Evolutionary conservation across 257 asterid genomes (phyloP).

Genomic region (Rubia yunnanensis): DNA sequence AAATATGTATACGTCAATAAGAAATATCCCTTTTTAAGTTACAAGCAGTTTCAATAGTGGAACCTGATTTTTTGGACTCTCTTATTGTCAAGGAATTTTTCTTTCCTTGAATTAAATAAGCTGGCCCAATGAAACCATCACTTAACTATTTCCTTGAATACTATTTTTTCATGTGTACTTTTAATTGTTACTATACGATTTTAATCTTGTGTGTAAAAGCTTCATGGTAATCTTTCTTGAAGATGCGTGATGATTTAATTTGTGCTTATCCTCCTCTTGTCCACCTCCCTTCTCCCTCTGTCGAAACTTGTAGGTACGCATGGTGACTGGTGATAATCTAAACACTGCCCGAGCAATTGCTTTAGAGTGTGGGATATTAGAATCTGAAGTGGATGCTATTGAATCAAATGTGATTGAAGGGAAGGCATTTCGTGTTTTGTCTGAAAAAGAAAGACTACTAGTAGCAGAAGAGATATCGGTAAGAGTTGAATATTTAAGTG

Average conservation of each 20-base stretch:
- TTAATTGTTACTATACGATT: neutral
- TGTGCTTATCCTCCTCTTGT: neutral
- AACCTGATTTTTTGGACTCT: neutral
- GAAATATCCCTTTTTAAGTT: neutral
- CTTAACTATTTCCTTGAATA: no score
- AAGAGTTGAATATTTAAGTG: constrained; percentile 22
- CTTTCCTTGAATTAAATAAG: neutral
- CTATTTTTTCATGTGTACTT: no score
- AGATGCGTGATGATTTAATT: neutral
- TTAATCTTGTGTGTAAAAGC: neutral
- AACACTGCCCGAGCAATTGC: constrained; percentile 95
- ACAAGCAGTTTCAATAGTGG: neutral
- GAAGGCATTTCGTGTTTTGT: constrained; percentile 54
- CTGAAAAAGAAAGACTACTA: constrained; percentile 50
- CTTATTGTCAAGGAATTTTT: neutral
- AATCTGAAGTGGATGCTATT: constrained; percentile 58
- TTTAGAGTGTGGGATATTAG: constrained; percentile 85
- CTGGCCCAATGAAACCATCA: neutral
- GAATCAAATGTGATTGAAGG: constrained; percentile 94
- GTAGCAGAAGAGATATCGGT: constrained; percentile 87
- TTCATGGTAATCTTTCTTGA: no score
- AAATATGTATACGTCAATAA: no score
- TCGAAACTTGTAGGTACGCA: constrained; percentile 57
- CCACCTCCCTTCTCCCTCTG: neutral
- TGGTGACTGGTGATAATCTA: constrained; percentile 96